phyloP scores from a whole-genome alignment of 2,329 filamentous ascomycete genomes.

The Fusarium tjaetaba region DNA sequence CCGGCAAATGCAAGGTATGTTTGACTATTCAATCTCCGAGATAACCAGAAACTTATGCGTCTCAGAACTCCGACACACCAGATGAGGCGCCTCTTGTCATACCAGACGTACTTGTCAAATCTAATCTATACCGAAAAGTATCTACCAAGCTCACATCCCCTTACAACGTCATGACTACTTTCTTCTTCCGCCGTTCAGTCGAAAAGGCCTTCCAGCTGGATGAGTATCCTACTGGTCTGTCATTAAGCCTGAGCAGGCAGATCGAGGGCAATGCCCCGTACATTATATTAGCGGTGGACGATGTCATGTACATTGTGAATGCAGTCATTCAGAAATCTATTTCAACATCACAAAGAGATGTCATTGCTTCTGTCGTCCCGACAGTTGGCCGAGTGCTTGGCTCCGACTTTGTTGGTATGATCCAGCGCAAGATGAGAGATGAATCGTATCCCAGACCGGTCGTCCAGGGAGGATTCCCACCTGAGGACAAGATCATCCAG shows the following conservation, averaged over 20 bases:
- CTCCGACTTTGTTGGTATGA: slow-evolving; percentile 94
- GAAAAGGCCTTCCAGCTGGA: slow-evolving; percentile 98
- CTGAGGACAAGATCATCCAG: slow-evolving; percentile 86
- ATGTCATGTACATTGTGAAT: slow-evolving; percentile 99
- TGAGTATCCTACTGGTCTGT: slow-evolving; percentile 83
- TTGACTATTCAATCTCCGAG: not conserved
- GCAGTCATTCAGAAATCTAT: slow-evolving; percentile 88
- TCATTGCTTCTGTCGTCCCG: slow-evolving; percentile 81
- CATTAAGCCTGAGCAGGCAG: slow-evolving; percentile 76
- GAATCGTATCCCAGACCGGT: slow-evolving; percentile 88
- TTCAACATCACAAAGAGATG: slow-evolving; percentile 82
- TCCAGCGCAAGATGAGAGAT: slow-evolving; percentile 96
- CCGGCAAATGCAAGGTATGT: slow-evolving; percentile 82
- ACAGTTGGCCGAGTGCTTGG: slow-evolving; percentile 82
- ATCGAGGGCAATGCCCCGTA: slow-evolving; percentile 84
- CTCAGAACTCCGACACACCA: slow-evolving; percentile 60
- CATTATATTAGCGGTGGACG: slow-evolving; percentile 95
- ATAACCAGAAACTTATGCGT: slow-evolving; percentile 23
- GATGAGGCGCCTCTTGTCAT: slow-evolving; percentile 69
- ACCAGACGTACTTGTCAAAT: slow-evolving; percentile 80
- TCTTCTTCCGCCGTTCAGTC: slow-evolving; percentile 95
- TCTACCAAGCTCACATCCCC: slow-evolving; percentile 77
- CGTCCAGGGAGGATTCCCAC: slow-evolving; percentile 82
- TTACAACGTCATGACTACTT: slow-evolving; percentile 92
- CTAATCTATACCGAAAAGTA: slow-evolving; percentile 83